Evolutionary conservation across 345 rosid genomes (phyloP).

Genomic region (Syzygium aromaticum): DNA sequence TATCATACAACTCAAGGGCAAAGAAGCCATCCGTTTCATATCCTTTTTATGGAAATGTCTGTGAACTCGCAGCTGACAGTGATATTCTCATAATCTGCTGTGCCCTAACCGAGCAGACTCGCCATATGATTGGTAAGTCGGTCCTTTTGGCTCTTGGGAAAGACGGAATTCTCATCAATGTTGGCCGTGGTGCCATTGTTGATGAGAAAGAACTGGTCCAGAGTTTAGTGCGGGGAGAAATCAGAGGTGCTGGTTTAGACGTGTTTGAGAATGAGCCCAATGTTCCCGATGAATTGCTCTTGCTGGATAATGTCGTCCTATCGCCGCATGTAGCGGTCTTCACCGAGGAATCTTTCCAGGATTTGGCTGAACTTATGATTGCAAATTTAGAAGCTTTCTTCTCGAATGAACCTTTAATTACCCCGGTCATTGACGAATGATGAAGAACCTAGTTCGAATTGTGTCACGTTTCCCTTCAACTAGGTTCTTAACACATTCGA

Average conservation of each 20-base stretch:
- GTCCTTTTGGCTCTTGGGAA: conserved; percentile 19
- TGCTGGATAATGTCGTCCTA: conserved; percentile 26
- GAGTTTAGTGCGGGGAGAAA: conserved; percentile 21
- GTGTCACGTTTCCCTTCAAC: background rate
- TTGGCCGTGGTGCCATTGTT: conserved; percentile 28
- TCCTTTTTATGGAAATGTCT: conserved; percentile 10
- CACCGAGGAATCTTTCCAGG: conserved; percentile 24
- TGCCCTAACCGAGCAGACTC: conserved; percentile 22
- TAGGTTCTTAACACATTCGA: background rate
- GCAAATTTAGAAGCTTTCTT: conserved; percentile 33
- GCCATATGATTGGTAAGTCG: conserved; percentile 21
- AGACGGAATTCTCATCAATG: conserved; percentile 19
- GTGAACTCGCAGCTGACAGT: conserved; percentile 18
- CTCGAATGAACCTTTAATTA: conserved; percentile 8
- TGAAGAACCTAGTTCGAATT: background rate
- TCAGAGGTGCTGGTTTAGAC: conserved; percentile 34
- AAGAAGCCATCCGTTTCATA: conserved; percentile 13
- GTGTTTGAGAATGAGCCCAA: conserved; percentile 35
- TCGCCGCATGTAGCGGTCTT: conserved; percentile 22
- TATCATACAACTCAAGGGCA: conserved; percentile 24
- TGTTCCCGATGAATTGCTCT: conserved; percentile 14
- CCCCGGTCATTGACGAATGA: background rate
- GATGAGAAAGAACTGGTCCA: conserved; percentile 31
- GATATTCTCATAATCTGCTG: conserved; percentile 29
- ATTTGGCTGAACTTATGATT: conserved; percentile 10